phyloP scores from a whole-genome alignment of 2,329 filamentous ascomycete genomes.

The Arthrobotrys entomopaga region DNA sequence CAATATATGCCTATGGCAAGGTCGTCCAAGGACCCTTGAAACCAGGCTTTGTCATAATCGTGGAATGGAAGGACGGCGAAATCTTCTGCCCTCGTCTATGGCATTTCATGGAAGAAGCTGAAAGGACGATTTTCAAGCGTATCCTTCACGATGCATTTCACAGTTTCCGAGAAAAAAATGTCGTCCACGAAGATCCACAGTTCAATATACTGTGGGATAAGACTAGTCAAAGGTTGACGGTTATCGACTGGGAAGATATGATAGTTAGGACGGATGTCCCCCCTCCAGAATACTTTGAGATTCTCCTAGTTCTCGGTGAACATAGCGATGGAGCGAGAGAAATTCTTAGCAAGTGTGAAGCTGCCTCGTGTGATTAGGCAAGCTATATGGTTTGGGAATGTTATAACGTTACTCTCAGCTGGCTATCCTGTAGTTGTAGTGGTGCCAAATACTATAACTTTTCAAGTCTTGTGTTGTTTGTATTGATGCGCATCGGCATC shows the following conservation, averaged over 20 bases:
- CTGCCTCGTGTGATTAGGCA: too few relatives aligned
- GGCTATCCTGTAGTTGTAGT: too few relatives aligned
- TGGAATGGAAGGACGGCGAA: constrained; percentile 8
- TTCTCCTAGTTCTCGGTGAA: neutral
- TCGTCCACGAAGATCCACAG: constrained; percentile 9
- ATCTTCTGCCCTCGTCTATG: constrained; percentile 4
- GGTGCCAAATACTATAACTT: too few relatives aligned
- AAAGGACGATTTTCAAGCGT: constrained; percentile 1
- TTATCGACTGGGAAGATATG: neutral
- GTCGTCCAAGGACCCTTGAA: constrained; percentile 12
- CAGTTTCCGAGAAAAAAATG: constrained; percentile 9
- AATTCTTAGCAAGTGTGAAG: too few relatives aligned
- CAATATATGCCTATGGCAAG: constrained; percentile 14
- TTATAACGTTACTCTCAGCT: too few relatives aligned
- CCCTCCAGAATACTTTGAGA: constrained; percentile 7
- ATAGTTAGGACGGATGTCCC: neutral
- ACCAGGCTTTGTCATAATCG: constrained; percentile 3
- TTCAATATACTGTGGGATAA: constrained; percentile 12
- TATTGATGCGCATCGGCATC: too few relatives aligned
- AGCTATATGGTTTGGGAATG: too few relatives aligned
- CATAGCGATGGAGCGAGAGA: too few relatives aligned
- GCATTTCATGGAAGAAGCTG: constrained; percentile 2
- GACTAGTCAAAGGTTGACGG: neutral
- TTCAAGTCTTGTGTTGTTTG: too few relatives aligned
- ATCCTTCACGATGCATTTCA: constrained; percentile 4